These are phyloP conservation scores for Euphorbia corollata DNA, from an alignment of 441 rosid species.

Conservation along the genomic window DNA sequence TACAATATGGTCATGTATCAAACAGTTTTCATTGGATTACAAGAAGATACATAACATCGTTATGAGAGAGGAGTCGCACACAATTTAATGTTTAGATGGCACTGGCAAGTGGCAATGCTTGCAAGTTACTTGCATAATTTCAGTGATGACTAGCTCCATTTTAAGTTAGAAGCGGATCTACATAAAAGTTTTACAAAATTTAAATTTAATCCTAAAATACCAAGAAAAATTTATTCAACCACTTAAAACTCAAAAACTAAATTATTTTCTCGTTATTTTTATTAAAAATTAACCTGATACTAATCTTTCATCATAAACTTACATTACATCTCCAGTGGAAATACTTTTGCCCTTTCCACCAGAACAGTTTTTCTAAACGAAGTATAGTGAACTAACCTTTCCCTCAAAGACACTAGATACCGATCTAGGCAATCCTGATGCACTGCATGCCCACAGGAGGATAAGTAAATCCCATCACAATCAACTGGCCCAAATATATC, in stretches of 20 bases:
- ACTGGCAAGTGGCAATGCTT: background rate
- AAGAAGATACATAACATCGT: background rate
- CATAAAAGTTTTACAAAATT: background rate
- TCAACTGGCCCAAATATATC: conserved; percentile 71
- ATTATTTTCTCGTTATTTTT: background rate
- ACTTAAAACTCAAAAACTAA: background rate
- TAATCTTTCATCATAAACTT: background rate
- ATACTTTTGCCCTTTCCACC: background rate
- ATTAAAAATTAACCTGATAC: background rate
- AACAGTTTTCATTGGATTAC: background rate
- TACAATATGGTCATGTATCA: background rate
- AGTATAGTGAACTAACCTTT: conserved; percentile 47
- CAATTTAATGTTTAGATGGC: background rate
- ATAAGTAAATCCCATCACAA: conserved; percentile 85
- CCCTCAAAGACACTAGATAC: conserved; percentile 74
- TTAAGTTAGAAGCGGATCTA: background rate
- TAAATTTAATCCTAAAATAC: background rate
- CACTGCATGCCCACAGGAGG: conserved; percentile 97
- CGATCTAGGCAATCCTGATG: conserved; percentile 90
- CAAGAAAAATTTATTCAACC: background rate
- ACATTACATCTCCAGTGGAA: background rate
- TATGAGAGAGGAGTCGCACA: background rate
- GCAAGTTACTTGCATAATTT: background rate
- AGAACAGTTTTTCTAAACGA: background rate
- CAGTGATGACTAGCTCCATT: background rate